Evolutionary conservation across 495 filamentous ascomycete species (phyloP), one percentile per base, ranked within the genome.

Genomic region (Lindgomyces ingoldianus): DNA sequence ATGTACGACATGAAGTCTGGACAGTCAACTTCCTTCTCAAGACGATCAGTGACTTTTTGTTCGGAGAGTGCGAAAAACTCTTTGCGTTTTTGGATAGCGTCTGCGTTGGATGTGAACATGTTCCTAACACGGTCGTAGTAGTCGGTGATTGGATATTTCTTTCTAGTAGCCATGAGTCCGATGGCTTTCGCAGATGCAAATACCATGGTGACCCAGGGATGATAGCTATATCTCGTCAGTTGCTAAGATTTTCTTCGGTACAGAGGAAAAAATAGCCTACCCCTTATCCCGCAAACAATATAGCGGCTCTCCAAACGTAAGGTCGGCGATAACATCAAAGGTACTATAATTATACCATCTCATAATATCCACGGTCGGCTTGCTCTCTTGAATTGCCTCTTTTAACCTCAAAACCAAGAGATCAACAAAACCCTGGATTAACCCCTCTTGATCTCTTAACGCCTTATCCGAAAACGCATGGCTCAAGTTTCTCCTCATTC

Each of bases 271-370:
- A 54, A 79, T 76, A 26, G 16, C 29, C 42, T 53, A 61, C 58
- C 75, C 73, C 0, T 74, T 74, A 18, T 77, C 68, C 16, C 80
- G 62, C 4, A 87, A 75, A 54, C 78, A 80, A 42, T 77, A 74
- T 48, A 85, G 80, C 0, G 81, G 72, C 55, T 84, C 80, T 0
- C 79, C 80, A 57, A 84, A 85, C 1, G 78, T 73, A 14, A 86
- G 74, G 58, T 86, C 82, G 0, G 81, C 82, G 48, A 87, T 81
- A 50, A 87, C 79, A 60, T 88, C 84, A 65, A 87, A 87, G 0
- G 81, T 84, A 1, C 75, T 75, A 21, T 76, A 83, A 60, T 84
- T 82, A 53, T 78, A 79, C 81, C 76, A 80, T 9, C 73, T 65
- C 14, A 71, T 72, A 27, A 85, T 74, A 62, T 85, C 75, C 29